phyloP scores from a whole-genome alignment of 768 basidiomycete species.

The Dendrothele bispora region DNA sequence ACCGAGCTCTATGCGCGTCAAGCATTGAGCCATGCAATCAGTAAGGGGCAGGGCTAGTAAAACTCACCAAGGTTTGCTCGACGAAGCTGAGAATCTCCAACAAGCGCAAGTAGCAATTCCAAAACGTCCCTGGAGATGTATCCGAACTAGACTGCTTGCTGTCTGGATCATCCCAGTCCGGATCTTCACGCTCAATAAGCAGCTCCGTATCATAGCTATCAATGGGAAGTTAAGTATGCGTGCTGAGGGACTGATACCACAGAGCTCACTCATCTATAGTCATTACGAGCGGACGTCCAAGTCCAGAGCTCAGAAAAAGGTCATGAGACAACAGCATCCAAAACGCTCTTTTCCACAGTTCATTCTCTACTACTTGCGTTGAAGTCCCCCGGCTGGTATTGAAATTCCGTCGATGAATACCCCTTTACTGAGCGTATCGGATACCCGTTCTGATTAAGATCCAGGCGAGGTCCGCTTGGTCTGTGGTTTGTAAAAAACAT shows the following conservation, averaged over 20 bases:
- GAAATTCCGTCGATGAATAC: conserved; percentile 55
- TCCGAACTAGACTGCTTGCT: conserved; percentile 33
- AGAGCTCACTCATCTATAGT: conserved; percentile 29
- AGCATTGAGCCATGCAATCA: neutral
- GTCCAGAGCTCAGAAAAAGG: conserved; percentile 25
- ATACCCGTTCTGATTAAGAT: conserved; percentile 64
- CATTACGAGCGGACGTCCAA: conserved; percentile 63
- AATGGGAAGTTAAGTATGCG: conserved; percentile 21
- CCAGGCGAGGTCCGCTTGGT: conserved; percentile 60
- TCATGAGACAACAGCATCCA: conserved; percentile 37
- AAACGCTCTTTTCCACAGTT: conserved; percentile 73
- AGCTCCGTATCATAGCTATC: conserved; percentile 59
- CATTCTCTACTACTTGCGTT: conserved; percentile 53
- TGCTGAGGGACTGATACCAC: conserved; percentile 21
- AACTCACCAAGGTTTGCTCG: conserved; percentile 46
- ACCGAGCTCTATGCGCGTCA: neutral
- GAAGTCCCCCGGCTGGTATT: too few relatives aligned
- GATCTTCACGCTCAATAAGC: conserved; percentile 58
- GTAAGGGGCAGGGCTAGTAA: neutral
- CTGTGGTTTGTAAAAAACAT: conserved; percentile 46
- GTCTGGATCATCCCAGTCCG: conserved; percentile 54
- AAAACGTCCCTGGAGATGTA: conserved; percentile 28
- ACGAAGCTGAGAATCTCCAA: conserved; percentile 49
- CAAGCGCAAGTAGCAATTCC: conserved; percentile 41
- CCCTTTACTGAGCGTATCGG: conserved; percentile 71